Base-by-base conservation (phyloP, 2,329 filamentous ascomycete species). In the Xylaria sp. region DNA sequence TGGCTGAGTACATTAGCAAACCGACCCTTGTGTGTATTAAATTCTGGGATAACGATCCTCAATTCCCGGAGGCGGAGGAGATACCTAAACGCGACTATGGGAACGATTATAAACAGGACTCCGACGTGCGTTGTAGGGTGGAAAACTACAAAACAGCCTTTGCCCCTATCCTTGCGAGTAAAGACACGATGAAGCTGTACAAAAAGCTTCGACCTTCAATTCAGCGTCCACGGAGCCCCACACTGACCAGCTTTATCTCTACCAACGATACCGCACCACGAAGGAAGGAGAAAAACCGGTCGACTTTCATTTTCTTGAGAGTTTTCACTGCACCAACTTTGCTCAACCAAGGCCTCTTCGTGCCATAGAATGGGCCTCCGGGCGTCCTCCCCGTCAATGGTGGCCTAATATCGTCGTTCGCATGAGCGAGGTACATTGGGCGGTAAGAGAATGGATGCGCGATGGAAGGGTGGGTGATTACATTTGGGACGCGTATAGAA, bases 271-370 rank as follows among this genome's bases (percentile, higher is more conserved):
- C 25, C 17, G 38, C 21, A 33, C 14, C 15, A 17, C 14, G 11
- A 7, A 42, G 14, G 25, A 21, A 14, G 50, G 3, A 23, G n/a
- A 1, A 3, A 49, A 40, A 35, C 50, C 57, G 33, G 54, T 49
- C 35, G 57, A 54, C 42, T 60, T 47, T 19, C 45, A 43, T 8
- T 60, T 55, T 28, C 57, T 60, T 14, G 57, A 60, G 9, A 60
- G 55, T 14, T 60, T 60, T n/a, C 57, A 55, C 25, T 1, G 2
- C 25, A 49, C 33, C 4, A 47, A 49, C 19, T 0, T 14, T 11
- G n/a, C n/a, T n/a, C n/a, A n/a, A n/a, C n/a, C n/a, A n/a, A n/a
- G n/a, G n/a, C n/a, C n/a, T n/a, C n/a, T n/a, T n/a, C n/a, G n/a
- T n/a, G n/a, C n/a, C n/a, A n/a, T n/a, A n/a, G n/a, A n/a, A n/a